Evolutionary conservation across 208 protist species (phyloP).

Genomic region (Trypanosoma rangeli): DNA sequence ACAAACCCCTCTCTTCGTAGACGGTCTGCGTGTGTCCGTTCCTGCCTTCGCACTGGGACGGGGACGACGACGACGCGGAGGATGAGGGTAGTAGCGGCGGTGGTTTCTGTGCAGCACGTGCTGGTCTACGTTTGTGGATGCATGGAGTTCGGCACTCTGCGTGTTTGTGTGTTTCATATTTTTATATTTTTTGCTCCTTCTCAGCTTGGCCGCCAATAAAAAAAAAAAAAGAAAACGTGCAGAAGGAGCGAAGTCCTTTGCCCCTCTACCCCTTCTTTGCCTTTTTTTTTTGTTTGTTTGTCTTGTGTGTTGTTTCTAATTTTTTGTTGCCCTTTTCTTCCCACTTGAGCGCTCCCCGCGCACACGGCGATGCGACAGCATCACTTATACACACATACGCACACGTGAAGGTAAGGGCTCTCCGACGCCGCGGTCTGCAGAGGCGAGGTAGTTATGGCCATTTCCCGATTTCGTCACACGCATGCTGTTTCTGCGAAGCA

Average conservation of each 20-base stretch:
- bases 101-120: background rate
- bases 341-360: background rate
- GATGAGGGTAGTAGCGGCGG: too few relatives aligned
- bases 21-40: background rate
- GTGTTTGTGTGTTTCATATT: conserved; percentile 16
- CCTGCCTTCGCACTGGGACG: too few relatives aligned
- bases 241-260: background rate
- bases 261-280: background rate
- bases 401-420: background rate
- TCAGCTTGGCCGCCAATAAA: too few relatives aligned
- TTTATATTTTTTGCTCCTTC: conserved; percentile 17
- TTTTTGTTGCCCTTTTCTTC: background rate
- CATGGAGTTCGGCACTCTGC: background rate
- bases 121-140: background rate
- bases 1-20: conserved; percentile 37
- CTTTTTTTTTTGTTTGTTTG: background rate
- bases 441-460: conserved; percentile 34
- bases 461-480: conserved; percentile 71
- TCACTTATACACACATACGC: background rate
- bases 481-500: conserved; percentile 36
- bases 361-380: background rate
- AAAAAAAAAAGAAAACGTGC: too few relatives aligned
- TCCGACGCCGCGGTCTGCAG: background rate
- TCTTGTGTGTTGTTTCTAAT: background rate
- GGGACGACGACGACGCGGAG: background rate